Base-by-base conservation (phyloP, 2,329 filamentous ascomycete species). In the Colletotrichum abscissum region DNA sequence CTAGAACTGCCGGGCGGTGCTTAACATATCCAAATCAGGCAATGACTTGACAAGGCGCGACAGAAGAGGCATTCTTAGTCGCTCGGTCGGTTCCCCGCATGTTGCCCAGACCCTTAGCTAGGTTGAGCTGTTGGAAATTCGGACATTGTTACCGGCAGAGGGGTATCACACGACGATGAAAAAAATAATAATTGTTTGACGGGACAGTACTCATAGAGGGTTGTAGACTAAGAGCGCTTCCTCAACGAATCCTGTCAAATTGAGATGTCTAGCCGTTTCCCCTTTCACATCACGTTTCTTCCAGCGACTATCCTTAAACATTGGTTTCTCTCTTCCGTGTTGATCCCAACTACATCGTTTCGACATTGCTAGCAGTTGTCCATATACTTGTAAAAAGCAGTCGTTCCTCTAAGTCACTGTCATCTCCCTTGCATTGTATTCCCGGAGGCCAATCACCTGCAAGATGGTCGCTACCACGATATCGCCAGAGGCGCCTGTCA, bases 11-110 rank as follows among this genome's bases (percentile, higher is more conserved):
- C 55, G 38, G 6, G 5, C 5, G 33, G 60, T 73, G 67, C 33
- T 65, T 49, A 70, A 0, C 0, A 52, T 9, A 52, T 35, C 70
- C 67, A 2, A 7, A 62, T 70, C 12, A 8, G 67, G 70, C 11
- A 65, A 14, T 49, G 2, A 9, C 5, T 2, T 7, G 46, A 68
- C 58, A 22, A 19, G 38, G 16, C 55, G 19, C 14, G 16, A 24
- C 1, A 49, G 14, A 63, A 22, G 24, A 22, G 65, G 66, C 69
- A 72, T 54, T 26, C 33, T 30, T 69, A 64, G 12, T 63, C 69
- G 30, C 69, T 56, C 65, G n/a, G 28, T 52, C 30, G 54, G 57
- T 68, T 69, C 69, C 69, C 69, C 56, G 55, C 70, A 63, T 63
- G 7, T 19, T 49, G 28, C 56, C 70, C 26, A 35, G 33, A 28